Percentiles rank a stretch among this genome's conserved stretches.
Conservation (phyloP, 306 rosid genomes). For the Pachyrhizus erosus region DNA sequence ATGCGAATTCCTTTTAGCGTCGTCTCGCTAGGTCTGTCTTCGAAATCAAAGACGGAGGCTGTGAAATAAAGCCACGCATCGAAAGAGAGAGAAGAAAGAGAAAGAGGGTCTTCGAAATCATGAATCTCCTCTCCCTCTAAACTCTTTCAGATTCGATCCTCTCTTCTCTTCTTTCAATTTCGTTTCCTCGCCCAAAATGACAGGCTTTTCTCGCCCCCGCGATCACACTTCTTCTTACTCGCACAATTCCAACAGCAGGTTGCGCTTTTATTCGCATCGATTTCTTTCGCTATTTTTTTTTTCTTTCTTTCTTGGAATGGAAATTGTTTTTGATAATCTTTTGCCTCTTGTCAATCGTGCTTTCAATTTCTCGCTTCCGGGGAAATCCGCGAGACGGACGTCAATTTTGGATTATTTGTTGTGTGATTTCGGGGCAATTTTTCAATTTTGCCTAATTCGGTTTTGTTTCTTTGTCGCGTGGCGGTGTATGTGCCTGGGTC, state of each 20-base stretch:
- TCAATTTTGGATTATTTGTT: conserved; percentile 8
- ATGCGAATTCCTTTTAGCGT: conserved; percentile 25
- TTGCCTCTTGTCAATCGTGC: background rate
- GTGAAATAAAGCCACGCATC: conserved; percentile 34
- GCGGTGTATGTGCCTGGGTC: background rate
- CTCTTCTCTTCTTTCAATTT: conserved; percentile 42
- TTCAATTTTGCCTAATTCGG: conserved; percentile 3
- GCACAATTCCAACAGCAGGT: conserved; percentile 56
- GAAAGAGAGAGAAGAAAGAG: conserved; percentile 11
- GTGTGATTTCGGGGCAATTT: conserved; percentile 13
- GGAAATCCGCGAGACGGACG: background rate
- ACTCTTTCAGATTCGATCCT: conserved; percentile 50
- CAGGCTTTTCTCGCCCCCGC: conserved; percentile 50
- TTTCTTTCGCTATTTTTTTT: background rate
- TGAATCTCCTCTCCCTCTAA: conserved; percentile 41
- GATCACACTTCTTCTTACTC: conserved; percentile 57
- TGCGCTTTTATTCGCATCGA: background rate
- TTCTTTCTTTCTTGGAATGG: background rate
- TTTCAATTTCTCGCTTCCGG: conserved; percentile 13
- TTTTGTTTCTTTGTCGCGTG: background rate
- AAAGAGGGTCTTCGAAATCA: conserved; percentile 4
- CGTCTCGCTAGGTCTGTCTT: conserved; percentile 46
- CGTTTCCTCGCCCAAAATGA: conserved; percentile 37
- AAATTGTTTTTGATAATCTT: background rate
- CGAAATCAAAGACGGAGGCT: conserved; percentile 46